These are phyloP conservation scores for Calvatia gigantea DNA, from an alignment of 768 basidiomycete genomes.

Conservation along the genomic window DNA sequence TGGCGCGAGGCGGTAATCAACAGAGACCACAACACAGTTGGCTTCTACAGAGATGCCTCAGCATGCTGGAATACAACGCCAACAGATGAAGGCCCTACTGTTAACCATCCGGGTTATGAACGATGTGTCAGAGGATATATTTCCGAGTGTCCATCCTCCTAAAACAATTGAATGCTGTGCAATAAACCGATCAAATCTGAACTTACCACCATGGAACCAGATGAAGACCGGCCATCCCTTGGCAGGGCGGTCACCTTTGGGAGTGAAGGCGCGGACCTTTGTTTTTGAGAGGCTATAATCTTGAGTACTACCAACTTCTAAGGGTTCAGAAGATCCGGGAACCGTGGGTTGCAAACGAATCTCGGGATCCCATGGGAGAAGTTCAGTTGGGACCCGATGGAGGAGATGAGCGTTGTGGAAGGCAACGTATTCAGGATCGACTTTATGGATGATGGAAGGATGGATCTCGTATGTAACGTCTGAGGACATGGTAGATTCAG, in stretches of 20 bases:
- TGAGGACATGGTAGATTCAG: neutral
- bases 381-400: slow-evolving; percentile 47
- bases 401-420: slow-evolving; percentile 54
- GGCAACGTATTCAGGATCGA: slow-evolving; percentile 65
- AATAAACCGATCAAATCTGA: neutral
- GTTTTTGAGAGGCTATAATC: slow-evolving; percentile 52
- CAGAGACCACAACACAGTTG: slow-evolving; percentile 57
- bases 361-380: slow-evolving; percentile 57
- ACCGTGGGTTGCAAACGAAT: slow-evolving; percentile 51
- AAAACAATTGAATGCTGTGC: neutral
- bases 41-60: slow-evolving; percentile 38
- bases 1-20: slow-evolving; percentile 72
- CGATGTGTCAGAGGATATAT: slow-evolving; percentile 53
- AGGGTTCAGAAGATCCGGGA: slow-evolving; percentile 52
- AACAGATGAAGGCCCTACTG: slow-evolving; percentile 29
- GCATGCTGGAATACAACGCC: neutral
- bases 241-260: slow-evolving; percentile 44
- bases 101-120: slow-evolving; percentile 62
- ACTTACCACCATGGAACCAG: slow-evolving; percentile 70
- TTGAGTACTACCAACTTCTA: slow-evolving; percentile 50
- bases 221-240: slow-evolving; percentile 71
- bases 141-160: slow-evolving; percentile 81
- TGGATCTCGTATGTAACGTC: slow-evolving; percentile 34
- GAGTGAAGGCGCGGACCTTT: slow-evolving; percentile 62
- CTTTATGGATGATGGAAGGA: slow-evolving; percentile 49